Base-by-base conservation (phyloP, 2,329 filamentous ascomycete genomes). In the Gliomastix tumulicola region DNA sequence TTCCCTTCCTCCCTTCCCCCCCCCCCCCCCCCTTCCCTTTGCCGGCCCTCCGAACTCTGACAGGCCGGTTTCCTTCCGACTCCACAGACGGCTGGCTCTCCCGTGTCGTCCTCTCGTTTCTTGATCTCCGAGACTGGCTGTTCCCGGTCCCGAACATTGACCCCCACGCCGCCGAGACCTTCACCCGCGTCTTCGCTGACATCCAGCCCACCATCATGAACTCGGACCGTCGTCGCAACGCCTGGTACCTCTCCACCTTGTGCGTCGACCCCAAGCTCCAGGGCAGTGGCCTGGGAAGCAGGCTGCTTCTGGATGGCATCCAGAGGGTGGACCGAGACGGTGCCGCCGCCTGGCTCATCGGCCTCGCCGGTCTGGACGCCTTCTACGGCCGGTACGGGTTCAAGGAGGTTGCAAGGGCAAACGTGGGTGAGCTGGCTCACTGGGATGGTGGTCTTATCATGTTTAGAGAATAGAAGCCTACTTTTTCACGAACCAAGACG, bases 361-460 rank as follows among this genome's bases (percentile, higher is more conserved):
- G 54, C 10, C 36, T 60, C 33, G 41, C 34, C 28, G 55, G 50
- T 3, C 44, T 56, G 4, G 57, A 61, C 35, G 40, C 34, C 1
- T 61, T 51, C 35, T 63, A 63, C 23, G 36, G 41, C 21, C 49
- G 50, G 23, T 49, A 54, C 34, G 60, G 59, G 1, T 63, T 61
- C 36, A 41, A 44, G 9, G 49, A 57, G 40, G 56, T 60, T 17
- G 57, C 47, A 9, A 53, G 56, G 36, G 51, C 50, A 11, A 62
- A 62, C 34, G 50, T 60, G 17, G 59, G 56, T 2, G 53, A 58
- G 39, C 33, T 63, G 44, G 42, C 47, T 9, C 45, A 48, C 19
- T 63, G 59, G 59, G 49, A 58, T 20, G 59, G 59, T 9, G 59
- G 60, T 2, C 34, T 48, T 7, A 41, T 63, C 41, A 63, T 63